A percentile compares a stretch with the other conserved stretches of the same genome.
These are phyloP conservation scores for Eucalyptus marginata DNA, from an alignment of 345 rosid genomes.

Conservation along the genomic window DNA sequence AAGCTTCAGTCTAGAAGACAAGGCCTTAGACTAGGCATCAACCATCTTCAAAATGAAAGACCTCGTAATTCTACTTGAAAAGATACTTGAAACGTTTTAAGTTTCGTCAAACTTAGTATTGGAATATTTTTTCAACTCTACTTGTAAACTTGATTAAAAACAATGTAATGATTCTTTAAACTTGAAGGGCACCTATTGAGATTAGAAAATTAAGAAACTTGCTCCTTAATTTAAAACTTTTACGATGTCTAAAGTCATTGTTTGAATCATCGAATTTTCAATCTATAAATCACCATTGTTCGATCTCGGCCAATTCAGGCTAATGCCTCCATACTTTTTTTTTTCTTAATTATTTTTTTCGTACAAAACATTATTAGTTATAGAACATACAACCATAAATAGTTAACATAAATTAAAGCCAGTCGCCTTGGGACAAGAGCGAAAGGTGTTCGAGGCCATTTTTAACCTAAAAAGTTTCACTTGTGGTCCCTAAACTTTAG, in stretches of 20 bases:
- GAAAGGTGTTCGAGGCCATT: not conserved
- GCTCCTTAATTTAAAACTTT: not conserved
- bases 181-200: not conserved
- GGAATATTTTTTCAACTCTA: not conserved
- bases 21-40: not conserved
- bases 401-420: not conserved
- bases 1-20: not conserved
- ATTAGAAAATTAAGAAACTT: not conserved
- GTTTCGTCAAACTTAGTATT: not conserved
- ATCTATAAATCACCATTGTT: not conserved
- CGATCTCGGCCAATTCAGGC: accelerated
- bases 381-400: not conserved
- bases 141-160: not conserved
- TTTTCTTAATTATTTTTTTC: too few species aligned
- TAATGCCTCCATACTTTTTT: not conserved
- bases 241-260: not conserved
- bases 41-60: not conserved
- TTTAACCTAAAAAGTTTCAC: not conserved
- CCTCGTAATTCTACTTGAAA: not conserved
- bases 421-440: not conserved
- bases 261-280: not conserved
- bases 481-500: too few species aligned
- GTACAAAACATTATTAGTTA: too few species aligned
- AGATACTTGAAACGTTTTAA: not conserved
- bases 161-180: not conserved